Conservation (phyloP, 768 basidiomycete species). For the Boletus subparvulus region DNA sequence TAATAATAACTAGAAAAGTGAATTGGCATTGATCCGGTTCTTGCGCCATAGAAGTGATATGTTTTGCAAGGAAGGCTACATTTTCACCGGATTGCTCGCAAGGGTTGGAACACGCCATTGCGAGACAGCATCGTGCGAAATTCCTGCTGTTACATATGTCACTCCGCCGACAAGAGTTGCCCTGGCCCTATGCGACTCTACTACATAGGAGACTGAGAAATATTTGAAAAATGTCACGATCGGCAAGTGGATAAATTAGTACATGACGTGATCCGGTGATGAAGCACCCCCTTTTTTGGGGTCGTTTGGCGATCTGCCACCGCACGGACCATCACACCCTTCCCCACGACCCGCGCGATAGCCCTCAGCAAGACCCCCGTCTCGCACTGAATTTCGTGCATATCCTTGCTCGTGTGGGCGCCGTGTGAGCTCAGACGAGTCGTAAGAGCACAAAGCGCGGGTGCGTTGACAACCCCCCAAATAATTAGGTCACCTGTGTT, state of each 20-base stretch:
- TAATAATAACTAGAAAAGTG: slow-evolving; percentile 3
- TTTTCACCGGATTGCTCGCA: neutral
- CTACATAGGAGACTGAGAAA: neutral
- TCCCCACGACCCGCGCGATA: neutral
- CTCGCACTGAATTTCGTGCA: neutral
- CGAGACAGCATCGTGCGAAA: neutral
- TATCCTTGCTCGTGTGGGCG: neutral
- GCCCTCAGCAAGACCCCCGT: neutral
- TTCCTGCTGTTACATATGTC: neutral
- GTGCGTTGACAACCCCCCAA: slow-evolving; percentile 13
- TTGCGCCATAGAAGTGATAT: neutral
- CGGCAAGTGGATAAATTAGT: slow-evolving; percentile 30
- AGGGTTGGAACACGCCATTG: neutral
- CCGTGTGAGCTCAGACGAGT: slow-evolving; percentile 7
- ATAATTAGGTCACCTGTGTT: slow-evolving; percentile 35
- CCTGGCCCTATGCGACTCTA: neutral
- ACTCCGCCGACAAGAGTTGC: neutral
- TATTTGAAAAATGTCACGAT: slow-evolving; percentile 28
- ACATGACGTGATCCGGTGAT: slow-evolving; percentile 36
- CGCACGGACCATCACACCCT: slow-evolving; percentile 27
- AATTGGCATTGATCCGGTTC: neutral
- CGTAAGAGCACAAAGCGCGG: slow-evolving; percentile 1
- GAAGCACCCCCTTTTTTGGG: slow-evolving; percentile 13
- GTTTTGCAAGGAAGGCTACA: neutral
- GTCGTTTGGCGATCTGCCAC: slow-evolving; percentile 25